Conservation (phyloP, 164 flowering plant species). For the Stephania yunnanensis region DNA sequence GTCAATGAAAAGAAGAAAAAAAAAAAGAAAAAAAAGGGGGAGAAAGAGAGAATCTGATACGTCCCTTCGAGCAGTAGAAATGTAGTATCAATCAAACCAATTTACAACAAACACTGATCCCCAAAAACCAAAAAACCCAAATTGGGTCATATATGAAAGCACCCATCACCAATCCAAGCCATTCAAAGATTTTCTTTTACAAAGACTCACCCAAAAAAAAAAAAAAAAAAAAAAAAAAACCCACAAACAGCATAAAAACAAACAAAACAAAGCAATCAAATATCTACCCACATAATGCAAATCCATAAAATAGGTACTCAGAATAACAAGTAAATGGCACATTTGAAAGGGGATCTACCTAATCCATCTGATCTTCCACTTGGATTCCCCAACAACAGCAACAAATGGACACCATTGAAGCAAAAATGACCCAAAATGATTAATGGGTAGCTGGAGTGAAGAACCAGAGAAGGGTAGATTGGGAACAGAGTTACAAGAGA, state of each 20-base stretch:
- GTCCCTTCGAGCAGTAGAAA: conserved; percentile 17
- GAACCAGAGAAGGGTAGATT: conserved; percentile 31
- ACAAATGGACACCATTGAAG: conserved; percentile 23
- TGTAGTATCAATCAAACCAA: conserved; percentile 2
- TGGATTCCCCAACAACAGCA: conserved; percentile 28
- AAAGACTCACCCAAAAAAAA: not conserved
- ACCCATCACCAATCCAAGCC: conserved; percentile 3
- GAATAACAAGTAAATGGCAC: not conserved
- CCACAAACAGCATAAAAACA: not conserved
- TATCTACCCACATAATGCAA: not conserved
- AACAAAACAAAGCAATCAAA: not conserved
- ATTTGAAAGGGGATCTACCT: conserved; percentile 15
- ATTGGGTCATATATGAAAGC: conserved; percentile 4
- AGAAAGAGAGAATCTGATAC: conserved; percentile 17
- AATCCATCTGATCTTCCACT: conserved; percentile 45
- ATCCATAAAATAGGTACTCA: not conserved
- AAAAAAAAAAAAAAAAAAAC: conserved; percentile 9
- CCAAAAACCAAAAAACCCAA: not conserved
- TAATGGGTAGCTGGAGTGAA: conserved; percentile 26
- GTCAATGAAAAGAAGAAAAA: conserved; percentile 5
- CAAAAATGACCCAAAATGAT: conserved; percentile 24
- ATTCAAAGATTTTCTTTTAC: not conserved
- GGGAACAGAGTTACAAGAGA: conserved; percentile 25
- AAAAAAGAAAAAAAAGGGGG: not conserved
- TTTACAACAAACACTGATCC: not conserved